A percentile compares a stretch with the other conserved stretches of the same genome.
Conservation (phyloP, 169 alveolate species). For the Plasmodium reichenowi region DNA sequence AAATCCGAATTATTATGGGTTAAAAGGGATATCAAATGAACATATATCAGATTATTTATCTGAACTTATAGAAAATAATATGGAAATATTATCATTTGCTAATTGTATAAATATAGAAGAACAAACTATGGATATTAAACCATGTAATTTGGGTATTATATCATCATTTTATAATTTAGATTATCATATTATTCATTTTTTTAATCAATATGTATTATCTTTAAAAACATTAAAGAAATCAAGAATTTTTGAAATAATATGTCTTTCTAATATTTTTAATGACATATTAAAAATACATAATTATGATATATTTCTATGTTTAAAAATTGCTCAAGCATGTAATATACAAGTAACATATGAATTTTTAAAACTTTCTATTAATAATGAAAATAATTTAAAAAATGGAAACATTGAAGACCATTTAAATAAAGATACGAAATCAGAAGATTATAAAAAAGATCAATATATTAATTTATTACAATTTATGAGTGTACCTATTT, state of each 20-base stretch:
- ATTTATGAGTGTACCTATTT: constrained; percentile 54
- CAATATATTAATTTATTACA: constrained; percentile 16
- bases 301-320: constrained; percentile 36
- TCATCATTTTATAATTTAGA: constrained; percentile 55
- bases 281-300: constrained; percentile 77
- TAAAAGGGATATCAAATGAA: constrained; percentile 93
- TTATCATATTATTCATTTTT: constrained; percentile 50
- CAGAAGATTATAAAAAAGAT: constrained; percentile 26
- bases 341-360: constrained; percentile 34
- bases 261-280: constrained; percentile 70
- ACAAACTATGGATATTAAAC: constrained; percentile 88
- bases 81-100: constrained; percentile 93
- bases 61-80: constrained; percentile 95
- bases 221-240: constrained; percentile 33
- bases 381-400: constrained; percentile 50
- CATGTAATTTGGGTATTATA: constrained; percentile 88
- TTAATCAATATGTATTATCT: constrained; percentile 54
- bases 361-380: constrained; percentile 32
- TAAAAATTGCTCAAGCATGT: constrained; percentile 50
- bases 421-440: background rate
- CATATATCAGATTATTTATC: constrained; percentile 96
- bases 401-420: constrained; percentile 79
- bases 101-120: constrained; percentile 94
- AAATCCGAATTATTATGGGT: constrained; percentile 99
- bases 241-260: constrained; percentile 41